Conservation (phyloP, 2,329 filamentous ascomycete species). For the Xylariaceae sp. region DNA sequence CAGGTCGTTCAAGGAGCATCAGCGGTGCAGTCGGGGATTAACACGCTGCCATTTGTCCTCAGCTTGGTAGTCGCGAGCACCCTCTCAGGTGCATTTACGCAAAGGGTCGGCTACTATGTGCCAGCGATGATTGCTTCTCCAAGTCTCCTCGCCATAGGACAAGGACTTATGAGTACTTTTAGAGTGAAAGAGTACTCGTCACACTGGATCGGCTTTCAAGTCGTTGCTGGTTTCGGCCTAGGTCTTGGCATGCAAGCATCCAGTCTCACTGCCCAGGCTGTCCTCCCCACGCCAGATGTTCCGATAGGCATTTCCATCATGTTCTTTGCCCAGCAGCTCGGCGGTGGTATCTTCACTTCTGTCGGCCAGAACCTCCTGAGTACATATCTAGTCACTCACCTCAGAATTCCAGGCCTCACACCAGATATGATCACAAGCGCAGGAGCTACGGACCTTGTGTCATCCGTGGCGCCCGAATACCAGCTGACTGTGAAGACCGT, state of each 20-base stretch:
- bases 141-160: slow-evolving; percentile 45
- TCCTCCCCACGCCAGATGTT: slow-evolving; percentile 40
- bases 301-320: slow-evolving; percentile 41
- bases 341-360: slow-evolving; percentile 43
- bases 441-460: slow-evolving; percentile 48
- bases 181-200: slow-evolving; percentile 40
- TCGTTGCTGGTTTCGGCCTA: slow-evolving; percentile 53
- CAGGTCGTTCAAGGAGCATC: slow-evolving; percentile 50
- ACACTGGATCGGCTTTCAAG: slow-evolving; percentile 57
- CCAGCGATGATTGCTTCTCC: slow-evolving; percentile 51
- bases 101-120: slow-evolving; percentile 55
- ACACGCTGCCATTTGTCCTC: slow-evolving; percentile 53
- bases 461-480: slow-evolving; percentile 40
- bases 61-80: slow-evolving; percentile 50
- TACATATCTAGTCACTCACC: slow-evolving; percentile 31
- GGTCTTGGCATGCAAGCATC: slow-evolving; percentile 56
- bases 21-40: slow-evolving; percentile 51
- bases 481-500: slow-evolving; percentile 46
- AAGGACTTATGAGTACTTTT: slow-evolving; percentile 55
- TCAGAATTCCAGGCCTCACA: slow-evolving; percentile 34
- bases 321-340: slow-evolving; percentile 44
- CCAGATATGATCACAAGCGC: slow-evolving; percentile 32
- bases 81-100: slow-evolving; percentile 43
- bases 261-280: slow-evolving; percentile 46
- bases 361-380: slow-evolving; percentile 40